Evolutionary conservation across 2,329 filamentous ascomycete species (phyloP).

Genomic region (Exophiala bonariae): DNA sequence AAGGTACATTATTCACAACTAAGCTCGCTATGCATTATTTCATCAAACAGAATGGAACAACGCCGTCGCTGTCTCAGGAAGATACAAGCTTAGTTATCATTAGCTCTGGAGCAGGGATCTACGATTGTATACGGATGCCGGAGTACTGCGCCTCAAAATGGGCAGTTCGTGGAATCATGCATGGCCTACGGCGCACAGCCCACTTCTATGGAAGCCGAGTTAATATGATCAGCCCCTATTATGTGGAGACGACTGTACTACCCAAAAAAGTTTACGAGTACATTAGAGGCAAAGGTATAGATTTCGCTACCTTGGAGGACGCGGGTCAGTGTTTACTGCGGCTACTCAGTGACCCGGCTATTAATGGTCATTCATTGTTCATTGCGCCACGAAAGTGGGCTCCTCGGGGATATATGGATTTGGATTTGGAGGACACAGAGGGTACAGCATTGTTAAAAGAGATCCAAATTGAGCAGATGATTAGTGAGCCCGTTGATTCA

Average conservation of each 20-base stretch:
- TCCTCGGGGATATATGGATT: slow-evolving; percentile 32
- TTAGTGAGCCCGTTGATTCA: slow-evolving; percentile 24
- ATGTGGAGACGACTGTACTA: slow-evolving; percentile 34
- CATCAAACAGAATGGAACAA: slow-evolving; percentile 32
- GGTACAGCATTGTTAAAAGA: slow-evolving; percentile 29
- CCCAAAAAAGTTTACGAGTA: slow-evolving; percentile 29
- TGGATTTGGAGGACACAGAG: slow-evolving; percentile 34
- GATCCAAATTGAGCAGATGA: slow-evolving; percentile 32
- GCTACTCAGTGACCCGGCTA: slow-evolving; percentile 29
- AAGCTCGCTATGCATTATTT: slow-evolving; percentile 48
- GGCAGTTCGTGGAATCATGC: slow-evolving; percentile 38
- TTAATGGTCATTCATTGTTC: slow-evolving; percentile 38
- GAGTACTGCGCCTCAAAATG: slow-evolving; percentile 39
- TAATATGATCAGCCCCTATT: slow-evolving; percentile 39
- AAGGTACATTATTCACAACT: slow-evolving; percentile 47
- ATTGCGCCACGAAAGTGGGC: slow-evolving; percentile 36
- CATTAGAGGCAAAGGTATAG: slow-evolving; percentile 29
- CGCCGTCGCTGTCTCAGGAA: slow-evolving; percentile 25
- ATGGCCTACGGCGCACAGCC: slow-evolving; percentile 34
- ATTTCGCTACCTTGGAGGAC: slow-evolving; percentile 30
- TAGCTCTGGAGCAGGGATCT: slow-evolving; percentile 34
- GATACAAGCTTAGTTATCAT: slow-evolving; percentile 36
- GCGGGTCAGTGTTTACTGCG: slow-evolving; percentile 30
- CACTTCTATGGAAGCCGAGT: slow-evolving; percentile 35
- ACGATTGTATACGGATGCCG: slow-evolving; percentile 33